These are phyloP conservation scores for Malbranchea zuffiana DNA, from an alignment of 2,329 filamentous ascomycete genomes.

Conservation along the genomic window DNA sequence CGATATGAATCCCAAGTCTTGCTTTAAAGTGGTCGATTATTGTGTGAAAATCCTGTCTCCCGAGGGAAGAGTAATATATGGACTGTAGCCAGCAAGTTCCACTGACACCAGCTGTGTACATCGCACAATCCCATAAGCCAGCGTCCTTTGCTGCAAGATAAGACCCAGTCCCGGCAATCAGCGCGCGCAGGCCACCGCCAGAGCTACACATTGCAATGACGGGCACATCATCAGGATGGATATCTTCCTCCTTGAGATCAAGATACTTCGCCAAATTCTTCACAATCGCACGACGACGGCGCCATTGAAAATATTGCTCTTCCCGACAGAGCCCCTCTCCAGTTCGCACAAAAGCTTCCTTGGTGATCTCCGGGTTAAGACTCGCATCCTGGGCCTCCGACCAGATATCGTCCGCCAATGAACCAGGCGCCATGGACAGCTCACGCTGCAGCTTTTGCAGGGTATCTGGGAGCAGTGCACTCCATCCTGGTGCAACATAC, in stretches of 20 bases:
- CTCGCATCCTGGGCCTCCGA: constrained; percentile 72
- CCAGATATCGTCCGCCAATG: constrained; percentile 89
- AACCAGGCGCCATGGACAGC: constrained; percentile 76
- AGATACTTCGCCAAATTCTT: constrained; percentile 75
- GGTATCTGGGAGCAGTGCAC: constrained; percentile 61
- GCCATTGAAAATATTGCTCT: constrained; percentile 62
- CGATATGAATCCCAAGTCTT: constrained; percentile 77
- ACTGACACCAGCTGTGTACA: constrained; percentile 90
- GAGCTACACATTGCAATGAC: constrained; percentile 90
- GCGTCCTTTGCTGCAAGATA: constrained; percentile 73
- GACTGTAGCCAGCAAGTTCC: constrained; percentile 93
- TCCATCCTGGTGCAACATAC: constrained; percentile 73
- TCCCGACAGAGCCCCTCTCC: constrained; percentile 72
- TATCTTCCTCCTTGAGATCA: constrained; percentile 60
- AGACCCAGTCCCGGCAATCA: constrained; percentile 83
- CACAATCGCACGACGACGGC: constrained; percentile 56
- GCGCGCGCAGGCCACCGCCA: constrained; percentile 76
- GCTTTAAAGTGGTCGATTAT: constrained; percentile 79
- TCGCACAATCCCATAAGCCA: constrained; percentile 85
- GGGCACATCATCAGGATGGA: constrained; percentile 89
- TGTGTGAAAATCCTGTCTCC: constrained; percentile 53
- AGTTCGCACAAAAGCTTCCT: constrained; percentile 70
- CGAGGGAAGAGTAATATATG: constrained; percentile 72
- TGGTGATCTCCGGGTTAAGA: constrained; percentile 76
- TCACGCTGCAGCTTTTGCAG: constrained; percentile 77